phyloP scores from a whole-genome alignment of 2,329 filamentous ascomycete genomes.

The Aspergillus arachidicola region DNA sequence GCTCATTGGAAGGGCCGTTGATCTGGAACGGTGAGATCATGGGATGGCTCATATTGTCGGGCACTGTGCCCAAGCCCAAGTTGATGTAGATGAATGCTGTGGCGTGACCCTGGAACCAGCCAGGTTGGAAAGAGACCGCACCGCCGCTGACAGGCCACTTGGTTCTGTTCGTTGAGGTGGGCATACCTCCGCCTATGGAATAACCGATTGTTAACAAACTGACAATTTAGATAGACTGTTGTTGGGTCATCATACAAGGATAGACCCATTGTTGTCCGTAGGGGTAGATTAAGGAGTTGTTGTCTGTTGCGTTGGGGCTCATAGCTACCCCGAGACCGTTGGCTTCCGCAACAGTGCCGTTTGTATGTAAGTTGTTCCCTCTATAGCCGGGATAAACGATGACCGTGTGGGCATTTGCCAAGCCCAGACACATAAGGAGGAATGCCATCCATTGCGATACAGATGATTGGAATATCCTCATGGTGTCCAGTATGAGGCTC shows the following conservation, averaged over 20 bases:
- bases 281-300: constrained; percentile 61
- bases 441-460: constrained; percentile 31
- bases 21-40: constrained; percentile 84
- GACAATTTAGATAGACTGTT: constrained; percentile 2
- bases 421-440: constrained; percentile 39
- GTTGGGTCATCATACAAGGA: constrained; percentile 68
- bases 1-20: constrained; percentile 74
- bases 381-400: constrained; percentile 85
- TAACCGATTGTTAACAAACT: constrained; percentile 7
- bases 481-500: constrained; percentile 21
- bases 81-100: constrained; percentile 88
- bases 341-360: constrained; percentile 58
- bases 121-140: constrained; percentile 86
- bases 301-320: constrained; percentile 26
- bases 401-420: constrained; percentile 66
- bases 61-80: constrained; percentile 79
- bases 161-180: constrained; percentile 77
- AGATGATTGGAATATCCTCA: constrained; percentile 28
- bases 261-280: constrained; percentile 96
- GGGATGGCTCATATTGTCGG: constrained; percentile 81
- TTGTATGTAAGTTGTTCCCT: constrained; percentile 82
- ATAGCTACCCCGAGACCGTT: constrained; percentile 51
- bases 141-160: constrained; percentile 89
- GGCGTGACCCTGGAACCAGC: constrained; percentile 90
- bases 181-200: constrained; percentile 76